These are phyloP conservation scores for Candida oleophila DNA, from an alignment of 805 yeast genomes.

Conservation along the genomic window DNA sequence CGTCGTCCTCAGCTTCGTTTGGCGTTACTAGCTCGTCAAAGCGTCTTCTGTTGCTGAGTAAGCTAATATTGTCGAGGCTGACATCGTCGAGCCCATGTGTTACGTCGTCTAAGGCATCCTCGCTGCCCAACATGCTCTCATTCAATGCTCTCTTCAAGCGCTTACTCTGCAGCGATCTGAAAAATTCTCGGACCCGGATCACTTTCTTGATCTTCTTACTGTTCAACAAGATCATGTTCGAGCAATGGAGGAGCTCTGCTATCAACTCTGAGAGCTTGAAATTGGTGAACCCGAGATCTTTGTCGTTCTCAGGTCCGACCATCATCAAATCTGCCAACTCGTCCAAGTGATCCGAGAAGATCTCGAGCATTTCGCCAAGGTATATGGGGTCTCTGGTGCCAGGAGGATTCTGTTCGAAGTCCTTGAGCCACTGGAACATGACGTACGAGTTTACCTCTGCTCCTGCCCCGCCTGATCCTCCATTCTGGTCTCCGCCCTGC, in stretches of 20 bases:
- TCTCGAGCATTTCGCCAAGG: constrained; percentile 77
- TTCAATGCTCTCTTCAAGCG: constrained; percentile 45
- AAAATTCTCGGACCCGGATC: constrained; percentile 65
- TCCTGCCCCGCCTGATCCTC: constrained; percentile 13
- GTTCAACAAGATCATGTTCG: constrained; percentile 92
- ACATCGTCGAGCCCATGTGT: constrained; percentile 38
- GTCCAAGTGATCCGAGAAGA: constrained; percentile 75
- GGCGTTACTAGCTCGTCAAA: background rate
- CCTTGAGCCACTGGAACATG: constrained; percentile 45
- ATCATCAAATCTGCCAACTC: constrained; percentile 61
- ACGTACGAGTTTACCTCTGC: constrained; percentile 40
- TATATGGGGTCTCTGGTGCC: constrained; percentile 90
- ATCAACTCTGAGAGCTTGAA: constrained; percentile 88
- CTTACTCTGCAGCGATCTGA: constrained; percentile 45
- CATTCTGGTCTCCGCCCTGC: constrained; percentile 43
- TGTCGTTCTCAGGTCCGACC: constrained; percentile 5
- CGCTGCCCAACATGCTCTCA: constrained; percentile 19
- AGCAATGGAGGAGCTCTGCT: constrained; percentile 93
- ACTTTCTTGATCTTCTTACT: constrained; percentile 70
- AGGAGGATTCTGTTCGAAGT: constrained; percentile 84
- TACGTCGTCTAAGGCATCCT: constrained; percentile 23
- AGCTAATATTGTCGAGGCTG: constrained; percentile 33
- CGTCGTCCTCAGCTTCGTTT: constrained; percentile 11
- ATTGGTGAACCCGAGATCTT: constrained; percentile 84
- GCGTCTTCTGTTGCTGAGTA: background rate